A percentile compares a stretch with the other conserved stretches of the same genome.
These are phyloP conservation scores for Hamamelis virginiana DNA, from an alignment of 164 flowering plant species.

Conservation along the genomic window DNA sequence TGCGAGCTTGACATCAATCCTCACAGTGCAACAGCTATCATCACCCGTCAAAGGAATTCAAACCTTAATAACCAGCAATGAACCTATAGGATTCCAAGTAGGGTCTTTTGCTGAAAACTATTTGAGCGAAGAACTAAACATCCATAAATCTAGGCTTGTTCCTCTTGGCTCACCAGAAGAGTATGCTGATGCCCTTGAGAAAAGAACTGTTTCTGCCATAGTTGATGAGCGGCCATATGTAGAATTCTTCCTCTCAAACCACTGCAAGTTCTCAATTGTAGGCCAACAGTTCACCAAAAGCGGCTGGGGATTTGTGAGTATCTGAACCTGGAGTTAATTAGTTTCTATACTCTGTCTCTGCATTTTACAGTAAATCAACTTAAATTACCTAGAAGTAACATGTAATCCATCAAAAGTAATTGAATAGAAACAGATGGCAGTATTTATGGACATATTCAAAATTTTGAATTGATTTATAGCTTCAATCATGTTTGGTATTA, in stretches of 20 bases:
- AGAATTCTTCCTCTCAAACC: slow-evolving; percentile 50
- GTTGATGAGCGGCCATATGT: slow-evolving; percentile 62
- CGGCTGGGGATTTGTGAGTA: slow-evolving; percentile 80
- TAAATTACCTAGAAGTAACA: too few species aligned
- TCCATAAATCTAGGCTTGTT: slow-evolving; percentile 44
- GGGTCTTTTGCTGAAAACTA: slow-evolving; percentile 66
- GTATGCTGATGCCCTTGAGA: slow-evolving; percentile 43
- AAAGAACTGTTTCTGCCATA: slow-evolving; percentile 49
- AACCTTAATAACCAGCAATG: slow-evolving; percentile 36
- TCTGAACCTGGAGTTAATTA: neutral
- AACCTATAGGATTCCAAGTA: slow-evolving; percentile 55
- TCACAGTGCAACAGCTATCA: slow-evolving; percentile 63
- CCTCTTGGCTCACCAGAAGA: slow-evolving; percentile 51
- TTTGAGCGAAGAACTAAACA: slow-evolving; percentile 48
- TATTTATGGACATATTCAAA: too few species aligned
- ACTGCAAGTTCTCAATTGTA: slow-evolving; percentile 45
- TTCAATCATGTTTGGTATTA: too few species aligned
- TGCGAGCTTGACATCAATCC: slow-evolving; percentile 69
- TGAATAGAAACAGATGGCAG: too few species aligned
- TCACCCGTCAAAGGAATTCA: slow-evolving; percentile 60
- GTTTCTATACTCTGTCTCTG: neutral
- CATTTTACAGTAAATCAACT: neutral
- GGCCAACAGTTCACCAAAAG: slow-evolving; percentile 60
- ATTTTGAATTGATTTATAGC: too few species aligned
- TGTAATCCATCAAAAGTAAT: too few species aligned